Base-by-base conservation (phyloP, 2,329 filamentous ascomycete genomes). In the Xylariaceae sp. region DNA sequence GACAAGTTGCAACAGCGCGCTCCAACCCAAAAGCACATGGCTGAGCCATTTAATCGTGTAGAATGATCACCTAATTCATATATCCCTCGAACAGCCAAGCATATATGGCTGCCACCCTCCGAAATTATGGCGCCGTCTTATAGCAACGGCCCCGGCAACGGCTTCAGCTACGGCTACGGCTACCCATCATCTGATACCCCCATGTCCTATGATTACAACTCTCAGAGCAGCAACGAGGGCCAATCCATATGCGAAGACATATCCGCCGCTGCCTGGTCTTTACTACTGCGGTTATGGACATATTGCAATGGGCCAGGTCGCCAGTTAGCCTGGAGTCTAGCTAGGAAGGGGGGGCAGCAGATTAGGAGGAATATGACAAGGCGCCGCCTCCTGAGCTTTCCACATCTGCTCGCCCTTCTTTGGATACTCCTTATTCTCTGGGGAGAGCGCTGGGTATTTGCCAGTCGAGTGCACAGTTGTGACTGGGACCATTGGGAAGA, bases 401-500 rank as follows among this genome's bases (percentile, higher is more conserved):
- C 86, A 37, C 89, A 90, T 70, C 71, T 87, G 16, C 72, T 96
- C 61, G 84, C 90, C 18, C 70, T 83, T 12, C 56, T 93, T 44
- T 99, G 95, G 93, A 67, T 92, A 41, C 72, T 90, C 20, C 81
- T 89, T 19, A 68, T 99, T 60, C 84, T 95, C 62, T 95, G 90
- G 86, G 92, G 93, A 1, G 95, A 99, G 77, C 81, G 89, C 56
- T 89, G 84, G 74, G 82, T 88, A 37, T 98, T 96, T 72, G 79
- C 82, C 50, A 84, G 83, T 61, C 86, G 83, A 57, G 84, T 96
- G 16, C 78, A 83, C 53, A 80, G 77, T 49, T 99, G 95, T 73
- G 77, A 83, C 52, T 99, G 95, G 95, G 81, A 84, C 37, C 83
- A 83, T 41, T 99, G 95, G 95, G 95, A 99, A 78, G 82, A 85